Evolutionary conservation across 1,284 basidiomycete species (phyloP).

Genomic region (Singerocomus inundabilis): DNA sequence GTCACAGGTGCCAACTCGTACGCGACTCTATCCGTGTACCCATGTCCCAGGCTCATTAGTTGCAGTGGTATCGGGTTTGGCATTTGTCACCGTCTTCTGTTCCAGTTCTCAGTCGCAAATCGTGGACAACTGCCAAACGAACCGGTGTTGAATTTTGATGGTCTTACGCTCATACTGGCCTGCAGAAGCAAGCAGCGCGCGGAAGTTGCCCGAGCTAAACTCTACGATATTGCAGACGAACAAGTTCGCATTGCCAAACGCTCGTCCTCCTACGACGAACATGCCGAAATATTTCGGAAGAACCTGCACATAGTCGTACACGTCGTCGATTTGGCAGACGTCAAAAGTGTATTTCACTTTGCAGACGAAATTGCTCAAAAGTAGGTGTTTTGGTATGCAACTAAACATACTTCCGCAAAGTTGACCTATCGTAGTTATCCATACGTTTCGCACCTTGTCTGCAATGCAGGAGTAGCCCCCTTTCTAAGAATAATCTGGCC

Average conservation of each 20-base stretch:
- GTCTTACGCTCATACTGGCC: slow-evolving; percentile 79
- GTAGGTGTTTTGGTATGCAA: slow-evolving; percentile 40
- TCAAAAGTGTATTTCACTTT: slow-evolving; percentile 66
- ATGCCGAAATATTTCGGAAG: slow-evolving; percentile 57
- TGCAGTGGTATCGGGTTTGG: slow-evolving; percentile 82
- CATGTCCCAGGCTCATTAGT: slow-evolving; percentile 38
- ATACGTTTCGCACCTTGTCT: slow-evolving; percentile 79
- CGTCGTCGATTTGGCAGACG: slow-evolving; percentile 62
- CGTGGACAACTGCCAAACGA: slow-evolving; percentile 34
- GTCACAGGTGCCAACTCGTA: slow-evolving; percentile 73
- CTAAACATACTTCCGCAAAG: neutral
- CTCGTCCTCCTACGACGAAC: slow-evolving; percentile 42
- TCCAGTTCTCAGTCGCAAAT: slow-evolving; percentile 56
- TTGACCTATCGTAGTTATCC: slow-evolving; percentile 55
- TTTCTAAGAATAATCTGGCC: slow-evolving; percentile 62
- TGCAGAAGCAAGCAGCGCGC: slow-evolving; percentile 72
- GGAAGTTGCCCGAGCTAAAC: slow-evolving; percentile 53
- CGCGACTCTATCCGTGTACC: slow-evolving; percentile 17
- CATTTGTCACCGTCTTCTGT: slow-evolving; percentile 78
- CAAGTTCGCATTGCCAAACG: slow-evolving; percentile 42
- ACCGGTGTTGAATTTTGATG: slow-evolving; percentile 38
- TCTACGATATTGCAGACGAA: slow-evolving; percentile 55
- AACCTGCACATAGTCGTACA: slow-evolving; percentile 65
- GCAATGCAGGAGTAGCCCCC: slow-evolving; percentile 78
- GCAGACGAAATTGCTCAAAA: slow-evolving; percentile 51